Evolutionary conservation across 495 filamentous ascomycete species (phyloP).

Genomic region (Aspergillus campestris): DNA sequence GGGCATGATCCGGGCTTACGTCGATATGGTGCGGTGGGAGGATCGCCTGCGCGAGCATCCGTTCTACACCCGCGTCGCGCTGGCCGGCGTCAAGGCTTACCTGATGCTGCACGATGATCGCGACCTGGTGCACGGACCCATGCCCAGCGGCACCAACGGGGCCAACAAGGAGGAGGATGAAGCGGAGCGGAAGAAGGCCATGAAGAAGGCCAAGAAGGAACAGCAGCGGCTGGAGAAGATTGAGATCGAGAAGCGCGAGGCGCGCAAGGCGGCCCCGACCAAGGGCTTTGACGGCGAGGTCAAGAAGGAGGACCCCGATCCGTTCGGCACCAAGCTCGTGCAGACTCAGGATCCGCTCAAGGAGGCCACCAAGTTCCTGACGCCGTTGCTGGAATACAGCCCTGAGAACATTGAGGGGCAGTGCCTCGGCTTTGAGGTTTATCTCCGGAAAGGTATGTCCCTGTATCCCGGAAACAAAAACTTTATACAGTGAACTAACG

Average conservation of each 20-base stretch:
- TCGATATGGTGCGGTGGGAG: constrained; percentile 96
- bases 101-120: constrained; percentile 72
- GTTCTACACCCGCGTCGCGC: constrained; percentile 80
- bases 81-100: constrained; percentile 75
- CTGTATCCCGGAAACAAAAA: neutral
- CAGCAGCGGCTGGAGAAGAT: constrained; percentile 75
- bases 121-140: constrained; percentile 46
- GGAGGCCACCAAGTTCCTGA: constrained; percentile 81
- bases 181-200: constrained; percentile 79
- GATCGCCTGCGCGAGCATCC: constrained; percentile 84
- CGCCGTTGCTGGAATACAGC: constrained; percentile 68
- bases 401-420: constrained; percentile 79
- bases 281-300: constrained; percentile 45
- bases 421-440: constrained; percentile 82
- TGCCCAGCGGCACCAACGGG: constrained; percentile 49
- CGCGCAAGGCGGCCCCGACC: constrained; percentile 41
- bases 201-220: constrained; percentile 93
- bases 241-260: constrained; percentile 70
- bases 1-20: constrained; percentile 88
- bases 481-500: constrained; percentile 8
- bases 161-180: constrained; percentile 47
- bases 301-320: constrained; percentile 83
- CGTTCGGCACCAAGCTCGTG: constrained; percentile 66
- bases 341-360: constrained; percentile 74
- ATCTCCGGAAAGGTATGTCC: constrained; percentile 63